Evolutionary conservation across 306 rosid species (phyloP), one percentile per base, ranked within the genome.

Genomic region (Vigna mungo): DNA sequence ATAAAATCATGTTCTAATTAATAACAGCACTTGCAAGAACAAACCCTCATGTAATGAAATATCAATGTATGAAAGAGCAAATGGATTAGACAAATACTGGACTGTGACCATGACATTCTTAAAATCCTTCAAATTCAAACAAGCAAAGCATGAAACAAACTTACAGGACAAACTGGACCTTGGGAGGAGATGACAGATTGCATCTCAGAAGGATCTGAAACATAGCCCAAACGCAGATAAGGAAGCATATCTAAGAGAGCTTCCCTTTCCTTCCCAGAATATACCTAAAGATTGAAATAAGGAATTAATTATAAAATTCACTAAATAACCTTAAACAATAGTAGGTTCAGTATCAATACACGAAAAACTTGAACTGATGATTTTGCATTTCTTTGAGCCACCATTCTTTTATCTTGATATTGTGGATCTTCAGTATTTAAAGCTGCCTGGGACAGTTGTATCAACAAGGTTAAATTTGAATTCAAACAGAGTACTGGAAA

Each of bases 161-260:
- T 89, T 89, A 95, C 99, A 1, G 90, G 92, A 82, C 99, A 95
- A 85, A 95, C 53, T 76, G 99, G 99, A 78, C 99, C 99, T 82
- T 85, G 97, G 75, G 99, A 95, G 77, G 99, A 95, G 78, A 92
- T 85, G 52, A 95, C 99, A 78, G 97, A 92, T 25, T 90, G 88
- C 97, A 95, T 90, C 78, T 90, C 97, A 41, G 97, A 90, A 82
- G 97, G 94, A 92, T 95, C 97, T 58, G 99, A 77, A 82, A 95
- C 96, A 88, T 92, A 95, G 64, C 99, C 97, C 78, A 95, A 80
- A 47, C 97, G 93, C 71, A 95, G 64, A 84, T 95, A 92, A 37
- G 93, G 99, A 85, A 95, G 91, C 94, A 95, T 90, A 61, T 95
- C 96, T 14, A 74, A 61, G 71, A 95, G 84, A 39, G 94, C 90